phyloP scores from a whole-genome alignment of 2,329 filamentous ascomycete species.

The Cyphellophora europaea region DNA sequence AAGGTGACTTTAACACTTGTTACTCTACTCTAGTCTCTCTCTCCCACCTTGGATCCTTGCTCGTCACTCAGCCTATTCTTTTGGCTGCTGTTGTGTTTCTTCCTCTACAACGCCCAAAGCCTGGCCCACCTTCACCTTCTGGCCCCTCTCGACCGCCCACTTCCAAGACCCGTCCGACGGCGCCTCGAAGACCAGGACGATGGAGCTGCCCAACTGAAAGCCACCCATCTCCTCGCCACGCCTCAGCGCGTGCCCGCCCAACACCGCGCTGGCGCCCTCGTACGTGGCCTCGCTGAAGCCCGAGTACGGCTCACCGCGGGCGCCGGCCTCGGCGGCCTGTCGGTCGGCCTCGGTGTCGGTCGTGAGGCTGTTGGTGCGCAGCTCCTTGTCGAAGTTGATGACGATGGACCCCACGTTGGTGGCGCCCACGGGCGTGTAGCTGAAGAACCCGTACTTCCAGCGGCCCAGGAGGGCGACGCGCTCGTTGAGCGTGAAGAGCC shows the following conservation, averaged over 20 bases:
- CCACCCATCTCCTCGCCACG: constrained; percentile 96
- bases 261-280: constrained; percentile 61
- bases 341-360: constrained; percentile 87
- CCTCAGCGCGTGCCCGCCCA: constrained; percentile 74
- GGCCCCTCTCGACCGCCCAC: constrained; percentile 81
- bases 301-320: constrained; percentile 70
- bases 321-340: constrained; percentile 69
- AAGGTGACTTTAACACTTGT: too few relatives aligned
- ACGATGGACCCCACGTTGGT: constrained; percentile 97
- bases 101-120: constrained; percentile 67
- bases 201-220: constrained; percentile 88
- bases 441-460: constrained; percentile 97
- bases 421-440: constrained; percentile 87
- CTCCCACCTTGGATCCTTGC: too few relatives aligned
- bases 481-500: constrained; percentile 94
- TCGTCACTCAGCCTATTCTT: too few relatives aligned
- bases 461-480: constrained; percentile 84
- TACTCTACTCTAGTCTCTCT: too few relatives aligned
- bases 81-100: not conserved
- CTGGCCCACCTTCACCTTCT: constrained; percentile 82
- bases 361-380: constrained; percentile 82
- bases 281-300: constrained; percentile 93
- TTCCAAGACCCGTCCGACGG: constrained; percentile 69
- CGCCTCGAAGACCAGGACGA: constrained; percentile 94
- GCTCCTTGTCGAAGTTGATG: constrained; percentile 91